These are phyloP conservation scores for Limnanthes douglasii DNA, from an alignment of 345 rosid genomes.

Conservation along the genomic window DNA sequence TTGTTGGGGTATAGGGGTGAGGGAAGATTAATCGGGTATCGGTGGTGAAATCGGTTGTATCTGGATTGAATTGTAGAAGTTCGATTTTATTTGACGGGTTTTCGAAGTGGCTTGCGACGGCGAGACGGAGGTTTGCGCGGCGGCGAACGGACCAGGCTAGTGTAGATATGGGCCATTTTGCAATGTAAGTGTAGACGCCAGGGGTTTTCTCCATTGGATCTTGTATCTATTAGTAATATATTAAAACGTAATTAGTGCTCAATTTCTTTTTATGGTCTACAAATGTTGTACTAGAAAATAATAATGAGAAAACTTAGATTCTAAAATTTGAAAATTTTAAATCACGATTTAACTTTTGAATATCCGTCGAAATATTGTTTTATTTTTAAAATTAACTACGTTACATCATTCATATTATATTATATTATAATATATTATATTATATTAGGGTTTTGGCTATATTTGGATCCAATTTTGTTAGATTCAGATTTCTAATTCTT, in stretches of 20 bases:
- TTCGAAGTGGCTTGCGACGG: slow-evolving; percentile 40
- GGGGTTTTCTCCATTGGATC: slow-evolving; percentile 16
- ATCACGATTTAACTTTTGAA: too few relatives aligned
- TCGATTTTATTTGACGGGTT: slow-evolving; percentile 42
- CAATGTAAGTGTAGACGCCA: slow-evolving; percentile 26
- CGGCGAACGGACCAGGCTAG: slow-evolving; percentile 38
- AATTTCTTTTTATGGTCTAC: background rate
- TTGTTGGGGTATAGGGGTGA: slow-evolving; percentile 53
- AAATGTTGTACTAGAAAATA: background rate
- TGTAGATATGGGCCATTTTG: slow-evolving; percentile 37
- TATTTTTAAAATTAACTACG: too few relatives aligned
- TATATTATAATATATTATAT: too few relatives aligned
- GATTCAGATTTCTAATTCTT: too few relatives aligned
- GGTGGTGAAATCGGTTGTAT: slow-evolving; percentile 22
- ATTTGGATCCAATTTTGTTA: too few relatives aligned
- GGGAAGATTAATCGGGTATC: slow-evolving; percentile 29
- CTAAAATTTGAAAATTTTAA: too few relatives aligned
- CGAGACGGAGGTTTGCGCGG: slow-evolving; percentile 27
- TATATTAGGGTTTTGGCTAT: too few relatives aligned
- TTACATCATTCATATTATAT: too few relatives aligned
- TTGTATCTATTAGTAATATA: slow-evolving; percentile 21
- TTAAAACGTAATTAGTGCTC: too few relatives aligned
- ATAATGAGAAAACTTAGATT: background rate
- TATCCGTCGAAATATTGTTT: too few relatives aligned
- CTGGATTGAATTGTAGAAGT: slow-evolving; percentile 24